Base-by-base conservation (phyloP, 306 rosid genomes). In the Pyrus communis region DNA sequence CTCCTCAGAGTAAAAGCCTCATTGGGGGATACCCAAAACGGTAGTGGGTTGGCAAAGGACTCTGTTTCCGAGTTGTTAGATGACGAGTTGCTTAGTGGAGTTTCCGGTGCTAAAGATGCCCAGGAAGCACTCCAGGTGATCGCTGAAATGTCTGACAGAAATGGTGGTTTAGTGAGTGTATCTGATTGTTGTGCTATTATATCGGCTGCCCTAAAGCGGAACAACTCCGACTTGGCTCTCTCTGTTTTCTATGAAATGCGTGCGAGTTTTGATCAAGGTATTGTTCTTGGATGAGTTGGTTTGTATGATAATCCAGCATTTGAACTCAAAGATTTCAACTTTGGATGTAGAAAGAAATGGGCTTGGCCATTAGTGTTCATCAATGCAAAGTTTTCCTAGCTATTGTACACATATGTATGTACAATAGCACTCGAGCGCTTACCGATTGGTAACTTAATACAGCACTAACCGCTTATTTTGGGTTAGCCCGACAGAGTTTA, bases 191-290 rank as follows among this genome's bases (percentile, higher is more conserved):
- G 89, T 74, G 70, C 83, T 73, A 85, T 95, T 15, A 83, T 92
- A 4, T 74, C 92, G 8, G 90, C 92, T 7, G 91, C 97, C 1
- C 91, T 95, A 76, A 82, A 82, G 40, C 82, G 92, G 49, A 91
- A 82, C 75, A 92, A 95, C 75, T 81, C 79, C 4, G 91, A 88
- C 61, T 81, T 95, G 77, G 93, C 97, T 42, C 77, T 92, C 77
- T 91, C 97, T 14, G 76, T 91, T 81, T 95, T 92, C 86, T 84
- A 90, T 65, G 90, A 90, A 69, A 92, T 92, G 97, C 97, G 97
- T 21, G 73, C 93, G 58, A 92, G 86, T 77, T 84, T 91, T 28
- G 86, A 89, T 82, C 86, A 82, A 86, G 89, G 96, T 91, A n/a
- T 68, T 30, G 3, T 2, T 28, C 9, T 65, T 17, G 65, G 6